Base-by-base conservation (phyloP, 305 asterid genomes). In the Plantago coronopus region DNA sequence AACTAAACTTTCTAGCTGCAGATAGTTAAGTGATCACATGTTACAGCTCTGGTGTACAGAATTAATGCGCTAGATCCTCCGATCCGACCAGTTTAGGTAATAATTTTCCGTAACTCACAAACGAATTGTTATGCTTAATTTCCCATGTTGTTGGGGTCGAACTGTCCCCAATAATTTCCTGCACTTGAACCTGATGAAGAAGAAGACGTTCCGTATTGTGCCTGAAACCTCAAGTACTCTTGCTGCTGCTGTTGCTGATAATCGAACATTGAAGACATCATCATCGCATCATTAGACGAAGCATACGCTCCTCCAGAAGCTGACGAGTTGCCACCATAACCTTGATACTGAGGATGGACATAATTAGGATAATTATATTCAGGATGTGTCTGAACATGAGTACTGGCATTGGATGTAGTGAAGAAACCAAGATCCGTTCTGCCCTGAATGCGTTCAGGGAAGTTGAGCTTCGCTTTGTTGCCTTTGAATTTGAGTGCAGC, bases 401-500 rank as follows among this genome's bases (percentile, higher is more conserved):
- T 25, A 25, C 31, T 18, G 8, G 27, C 19, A 22, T 53, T 17
- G 5, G 58, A 25, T 5, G 58, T 53, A 17, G 42, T 53, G 17
- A 53, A 53, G 19, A 22, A 53, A 16, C 58, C 58, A 16, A 53
- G 58, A 15, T 53, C 58, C 14, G 58, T 14, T 7, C 58, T 53
- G 7, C 58, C 58, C n/a, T 53, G 58, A 25, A 53, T 23, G 20
- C 58, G 58, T 59, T 89, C 95, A 0, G 97, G 97, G 57, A 89
- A 89, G 69, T 89, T 89, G 63, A 87, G 95, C 61, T 87, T 89
- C 1, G 97, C 97, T 68, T 89, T 89, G 81, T 71, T 87, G 4
- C 97, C 97, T 68, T 84, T 89, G 78, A 89, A 89, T 64, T 68
- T 69, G 0, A 89, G 84, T 1, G 97, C 97, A 0, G 97, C 97